phyloP scores from a whole-genome alignment of 1,284 basidiomycete species.

The Termitomyces sp. region DNA sequence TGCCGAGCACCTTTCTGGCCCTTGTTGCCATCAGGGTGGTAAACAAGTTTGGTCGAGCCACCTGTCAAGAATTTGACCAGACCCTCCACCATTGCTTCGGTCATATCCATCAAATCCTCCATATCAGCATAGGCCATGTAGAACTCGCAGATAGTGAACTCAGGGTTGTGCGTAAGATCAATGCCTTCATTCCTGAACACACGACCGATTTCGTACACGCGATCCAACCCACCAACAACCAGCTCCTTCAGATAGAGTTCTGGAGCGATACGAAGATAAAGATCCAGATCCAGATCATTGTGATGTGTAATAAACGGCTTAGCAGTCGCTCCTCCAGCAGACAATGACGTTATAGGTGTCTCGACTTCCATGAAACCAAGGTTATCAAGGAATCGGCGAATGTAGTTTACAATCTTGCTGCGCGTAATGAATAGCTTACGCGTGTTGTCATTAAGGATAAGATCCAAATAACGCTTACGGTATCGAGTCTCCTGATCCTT shows the following conservation, averaged over 20 bases:
- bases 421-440: slow-evolving; percentile 92
- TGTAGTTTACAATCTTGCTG: slow-evolving; percentile 84
- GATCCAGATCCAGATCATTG: slow-evolving; percentile 95
- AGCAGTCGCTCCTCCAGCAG: slow-evolving; percentile 95
- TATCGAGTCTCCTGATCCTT: slow-evolving; percentile 97
- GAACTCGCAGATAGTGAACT: slow-evolving; percentile 99
- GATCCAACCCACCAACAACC: slow-evolving; percentile 94
- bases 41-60: slow-evolving; percentile 79
- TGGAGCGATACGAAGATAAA: slow-evolving; percentile 97
- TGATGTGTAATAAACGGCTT: slow-evolving; percentile 99
- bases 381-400: slow-evolving; percentile 87
- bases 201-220: slow-evolving; percentile 97
- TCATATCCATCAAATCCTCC: slow-evolving; percentile 98
- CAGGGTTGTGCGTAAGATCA: slow-evolving; percentile 96
- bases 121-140: slow-evolving; percentile 99
- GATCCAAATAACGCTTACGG: slow-evolving; percentile 98
- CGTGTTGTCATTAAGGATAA: slow-evolving; percentile 92
- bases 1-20: slow-evolving; percentile 56
- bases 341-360: slow-evolving; percentile 97
- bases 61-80: slow-evolving; percentile 87
- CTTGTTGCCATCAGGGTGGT: slow-evolving; percentile 93
- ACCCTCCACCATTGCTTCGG: slow-evolving; percentile 88
- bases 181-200: slow-evolving; percentile 99
- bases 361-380: slow-evolving; percentile 98
- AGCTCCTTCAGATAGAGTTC: slow-evolving; percentile 99